These are phyloP conservation scores for Paspalum notatum DNA, from an alignment of 176 grass and related monocot species.

Conservation along the genomic window DNA sequence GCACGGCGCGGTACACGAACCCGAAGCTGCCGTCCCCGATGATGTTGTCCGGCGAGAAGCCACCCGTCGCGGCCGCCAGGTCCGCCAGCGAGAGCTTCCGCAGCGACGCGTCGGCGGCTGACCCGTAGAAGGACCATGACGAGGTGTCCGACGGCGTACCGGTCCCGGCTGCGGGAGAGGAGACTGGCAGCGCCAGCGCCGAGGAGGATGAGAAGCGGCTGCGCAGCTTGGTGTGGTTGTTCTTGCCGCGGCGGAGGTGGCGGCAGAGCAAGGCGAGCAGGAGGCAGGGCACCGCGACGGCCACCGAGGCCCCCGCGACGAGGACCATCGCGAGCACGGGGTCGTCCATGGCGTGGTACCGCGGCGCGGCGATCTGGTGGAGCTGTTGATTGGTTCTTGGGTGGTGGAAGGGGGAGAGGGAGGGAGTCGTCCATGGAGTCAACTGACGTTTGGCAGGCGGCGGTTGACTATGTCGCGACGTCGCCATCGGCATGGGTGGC, in stretches of 20 bases:
- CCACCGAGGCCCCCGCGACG: constrained; percentile 32
- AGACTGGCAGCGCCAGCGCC: constrained; percentile 9
- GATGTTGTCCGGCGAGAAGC: constrained; percentile 75
- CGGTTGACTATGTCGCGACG: constrained; percentile 24
- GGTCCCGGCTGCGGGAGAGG: neutral
- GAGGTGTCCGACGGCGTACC: neutral
- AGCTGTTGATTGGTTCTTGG: neutral
- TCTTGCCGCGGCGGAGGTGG: neutral
- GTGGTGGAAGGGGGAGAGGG: neutral
- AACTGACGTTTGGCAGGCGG: neutral
- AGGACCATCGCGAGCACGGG: constrained; percentile 40
- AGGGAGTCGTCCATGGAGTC: constrained; percentile 40
- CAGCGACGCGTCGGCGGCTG: constrained; percentile 40
- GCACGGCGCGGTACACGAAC: constrained; percentile 86
- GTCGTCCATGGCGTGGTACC: constrained; percentile 47
- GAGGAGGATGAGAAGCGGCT: neutral
- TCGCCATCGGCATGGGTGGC: neutral
- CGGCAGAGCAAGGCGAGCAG: constrained; percentile 48
- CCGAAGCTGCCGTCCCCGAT: constrained; percentile 94
- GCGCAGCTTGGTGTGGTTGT: neutral
- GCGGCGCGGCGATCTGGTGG: neutral
- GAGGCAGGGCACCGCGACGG: constrained; percentile 50
- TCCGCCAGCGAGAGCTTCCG: constrained; percentile 65
- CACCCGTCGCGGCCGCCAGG: constrained; percentile 59
- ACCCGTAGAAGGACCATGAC: constrained; percentile 41